These are phyloP conservation scores for Dioscorea cayenensis DNA, from an alignment of 116 monocot species.

Conservation along the genomic window DNA sequence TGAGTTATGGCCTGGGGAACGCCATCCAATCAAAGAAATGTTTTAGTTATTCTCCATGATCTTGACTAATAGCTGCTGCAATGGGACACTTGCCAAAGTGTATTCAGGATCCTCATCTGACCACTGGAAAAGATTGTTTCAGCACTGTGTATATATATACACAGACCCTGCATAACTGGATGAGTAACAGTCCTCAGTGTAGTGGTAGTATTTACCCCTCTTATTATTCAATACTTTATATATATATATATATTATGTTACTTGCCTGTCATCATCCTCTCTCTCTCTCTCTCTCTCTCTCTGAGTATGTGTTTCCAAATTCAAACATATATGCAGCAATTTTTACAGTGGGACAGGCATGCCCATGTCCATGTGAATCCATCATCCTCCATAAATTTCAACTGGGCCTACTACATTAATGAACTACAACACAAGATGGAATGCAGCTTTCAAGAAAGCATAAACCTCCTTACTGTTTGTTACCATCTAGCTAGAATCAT, in stretches of 20 bases:
- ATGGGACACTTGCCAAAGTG: not conserved
- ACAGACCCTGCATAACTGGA: not conserved
- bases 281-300: not conserved
- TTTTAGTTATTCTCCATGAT: conserved; percentile 1
- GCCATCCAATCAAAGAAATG: not conserved
- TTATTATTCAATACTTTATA: no score
- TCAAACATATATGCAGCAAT: not conserved
- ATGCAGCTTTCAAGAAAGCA: not conserved
- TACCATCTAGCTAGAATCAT: not conserved
- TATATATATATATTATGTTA: no score
- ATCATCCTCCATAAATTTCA: not conserved
- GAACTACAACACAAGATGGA: not conserved
- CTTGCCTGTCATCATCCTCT: not conserved
- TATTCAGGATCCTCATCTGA: not conserved
- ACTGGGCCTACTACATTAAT: not conserved
- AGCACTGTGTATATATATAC: no score
- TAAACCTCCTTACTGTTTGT: not conserved
- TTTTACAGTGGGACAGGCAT: not conserved
- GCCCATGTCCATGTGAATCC: not conserved
- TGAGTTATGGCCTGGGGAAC: not conserved
- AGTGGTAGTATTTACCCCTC: not conserved
- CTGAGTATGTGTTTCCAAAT: not conserved
- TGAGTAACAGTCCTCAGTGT: not conserved
- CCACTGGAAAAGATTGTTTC: no score
- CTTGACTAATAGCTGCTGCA: conserved; percentile 1